Evolutionary conservation across 768 basidiomycete genomes (phyloP).

Genomic region (Pulveroboletus frians): DNA sequence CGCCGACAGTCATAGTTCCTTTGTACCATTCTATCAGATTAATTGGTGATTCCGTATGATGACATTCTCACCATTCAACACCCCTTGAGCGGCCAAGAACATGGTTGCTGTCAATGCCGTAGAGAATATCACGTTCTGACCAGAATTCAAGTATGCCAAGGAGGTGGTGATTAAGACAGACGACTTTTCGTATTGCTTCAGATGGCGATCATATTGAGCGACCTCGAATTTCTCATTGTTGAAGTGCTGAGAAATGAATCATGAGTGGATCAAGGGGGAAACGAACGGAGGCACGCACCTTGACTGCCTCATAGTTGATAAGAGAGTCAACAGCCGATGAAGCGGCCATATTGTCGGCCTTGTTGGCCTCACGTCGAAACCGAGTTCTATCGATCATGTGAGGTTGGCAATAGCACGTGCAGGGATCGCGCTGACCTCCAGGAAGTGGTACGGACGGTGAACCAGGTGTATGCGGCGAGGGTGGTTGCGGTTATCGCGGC

Average conservation of each 20-base stretch:
- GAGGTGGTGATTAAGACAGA: constrained; percentile 95
- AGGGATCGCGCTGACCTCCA: constrained; percentile 63
- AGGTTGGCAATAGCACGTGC: neutral
- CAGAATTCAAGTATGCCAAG: constrained; percentile 88
- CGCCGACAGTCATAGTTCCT: constrained; percentile 98
- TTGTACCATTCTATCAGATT: constrained; percentile 3
- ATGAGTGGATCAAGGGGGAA: neutral
- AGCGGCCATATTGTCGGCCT: constrained; percentile 95
- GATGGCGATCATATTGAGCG: constrained; percentile 84
- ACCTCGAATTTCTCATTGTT: constrained; percentile 95
- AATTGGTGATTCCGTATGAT: neutral
- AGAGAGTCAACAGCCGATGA: constrained; percentile 90
- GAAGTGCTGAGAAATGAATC: constrained; percentile 62
- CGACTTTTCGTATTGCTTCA: constrained; percentile 83
- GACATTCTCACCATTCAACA: constrained; percentile 64
- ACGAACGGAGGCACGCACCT: constrained; percentile 46
- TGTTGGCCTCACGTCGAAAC: constrained; percentile 92
- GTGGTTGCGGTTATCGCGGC: constrained; percentile 84
- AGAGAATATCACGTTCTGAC: constrained; percentile 96
- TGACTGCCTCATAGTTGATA: constrained; percentile 98
- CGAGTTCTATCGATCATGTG: constrained; percentile 53
- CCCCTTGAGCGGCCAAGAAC: constrained; percentile 94
- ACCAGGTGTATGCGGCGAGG: constrained; percentile 92
- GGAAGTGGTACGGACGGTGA: constrained; percentile 91
- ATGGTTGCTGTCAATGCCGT: constrained; percentile 90